Base-by-base conservation (phyloP, 805 yeast species). In the Pichia pseudocactophila region DNA sequence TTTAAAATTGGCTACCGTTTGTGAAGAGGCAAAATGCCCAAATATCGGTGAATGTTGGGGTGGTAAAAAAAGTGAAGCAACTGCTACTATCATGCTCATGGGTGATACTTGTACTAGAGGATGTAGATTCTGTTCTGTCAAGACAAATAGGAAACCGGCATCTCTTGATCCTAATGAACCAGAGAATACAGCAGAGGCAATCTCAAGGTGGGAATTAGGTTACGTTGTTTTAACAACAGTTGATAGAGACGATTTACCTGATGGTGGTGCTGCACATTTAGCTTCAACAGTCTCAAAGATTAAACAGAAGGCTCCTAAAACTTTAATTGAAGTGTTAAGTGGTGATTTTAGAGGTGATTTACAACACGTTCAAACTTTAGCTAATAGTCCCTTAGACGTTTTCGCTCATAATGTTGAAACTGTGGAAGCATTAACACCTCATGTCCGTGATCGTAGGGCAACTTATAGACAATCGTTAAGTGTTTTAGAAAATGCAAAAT, bases 11-110 rank as follows among this genome's bases (percentile, higher is more conserved):
- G 82, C 96, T 30, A 92, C 99, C 0, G 99, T 92, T 26, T 92
- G 99, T 65, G 97, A 92, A 63, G 98, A 92, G 58, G 98, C 98
- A 4, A 82, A 92, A 58, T 92, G 99, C 65, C 99, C 99, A n/a
- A 92, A 92, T 61, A 92, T 92, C 48, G 96, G 97, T 40, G 99
- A 92, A 62, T 92, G 99, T 64, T 92, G 99, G 99, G 97, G 98
- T 43, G 98, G 98, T 26, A 77, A 80, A 55, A 82, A 89, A 61
- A 77, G 90, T 7, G 90, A 87, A 49, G 97, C 98, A 3, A 87
- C 96, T 7, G 96, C 96, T 6, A 92, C 99, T 2, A 92, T 92
- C 53, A 92, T 92, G 99, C 70, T 92, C 45, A 73, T 92, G 74
- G 99, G 99, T 48, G 99, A 92, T 56, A 92, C 98, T 0, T 92